Evolutionary conservation across 345 rosid genomes (phyloP), one percentile per base, ranked within the genome.

Genomic region (Excoecaria agallocha): DNA sequence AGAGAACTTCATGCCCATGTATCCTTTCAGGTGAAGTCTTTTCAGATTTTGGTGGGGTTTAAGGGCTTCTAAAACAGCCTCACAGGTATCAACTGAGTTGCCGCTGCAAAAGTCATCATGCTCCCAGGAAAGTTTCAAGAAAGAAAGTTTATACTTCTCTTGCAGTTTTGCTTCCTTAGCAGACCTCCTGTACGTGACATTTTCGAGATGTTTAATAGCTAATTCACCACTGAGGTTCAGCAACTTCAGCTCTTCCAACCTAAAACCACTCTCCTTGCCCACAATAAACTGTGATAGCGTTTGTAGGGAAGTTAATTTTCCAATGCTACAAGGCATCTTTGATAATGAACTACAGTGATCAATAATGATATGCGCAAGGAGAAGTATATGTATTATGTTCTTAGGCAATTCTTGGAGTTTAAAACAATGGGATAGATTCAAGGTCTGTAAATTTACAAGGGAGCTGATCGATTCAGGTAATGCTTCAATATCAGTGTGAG

Each of bases 1-100:
- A 35, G 65, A 43, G 65, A 61, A 61, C 43, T 61, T 61, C 8
- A 12, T 43, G 13, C 65, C 65, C 43, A 15, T 35, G 16, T 61
- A 61, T 37, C 65, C 43, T 61, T 61, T 61, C 16, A 61, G 65
- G n/a, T 61, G 65, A 61, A 61, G 3, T 16, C 65, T 35, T 20
- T 61, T 61, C 65, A 61, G 65, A 35, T 61, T 61, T 61, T 61
- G 43, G 37, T 61, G 65, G n/a, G 65, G 65, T 35, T 61, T 61
- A n/a, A 61, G 43, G 65, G 65, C 65, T 35, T 61, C 65, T 61
- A 61, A 8, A 1, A 61, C 65, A 61, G 9, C 5, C 35, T 37
- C 65, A 13, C 43, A 35, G 16, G 37, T 24, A 8, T 61, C 65
- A 30, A 30, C 9, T 9, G 65, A 35, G 19, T 12, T 3, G 43